Conservation (phyloP, 2,329 filamentous ascomycete species). For the Macrophomina phaseolina region DNA sequence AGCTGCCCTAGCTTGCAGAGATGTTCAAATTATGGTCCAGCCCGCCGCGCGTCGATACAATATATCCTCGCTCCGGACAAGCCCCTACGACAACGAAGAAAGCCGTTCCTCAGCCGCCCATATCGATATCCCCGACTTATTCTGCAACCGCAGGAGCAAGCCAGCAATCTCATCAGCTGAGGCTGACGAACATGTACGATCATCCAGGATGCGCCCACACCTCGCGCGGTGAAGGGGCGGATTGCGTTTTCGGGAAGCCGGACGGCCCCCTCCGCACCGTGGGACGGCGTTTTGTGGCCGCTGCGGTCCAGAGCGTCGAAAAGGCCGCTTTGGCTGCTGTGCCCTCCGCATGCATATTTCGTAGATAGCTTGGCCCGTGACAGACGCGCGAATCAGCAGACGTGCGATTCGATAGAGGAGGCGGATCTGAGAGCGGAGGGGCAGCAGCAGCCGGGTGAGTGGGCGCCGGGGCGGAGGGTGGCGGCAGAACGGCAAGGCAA, state of each 20-base stretch:
- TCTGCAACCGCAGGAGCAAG: not conserved
- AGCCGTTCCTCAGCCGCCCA: constrained; percentile 1
- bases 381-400: constrained; percentile 50
- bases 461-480: constrained; percentile 21
- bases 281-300: not conserved
- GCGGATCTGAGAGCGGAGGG: constrained; percentile 48
- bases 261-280: constrained; percentile 17
- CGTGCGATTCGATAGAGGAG: constrained; percentile 60
- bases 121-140: not conserved
- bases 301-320: not conserved
- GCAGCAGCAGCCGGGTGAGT: constrained; percentile 5
- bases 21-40: not conserved
- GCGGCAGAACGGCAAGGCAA: constrained; percentile 24
- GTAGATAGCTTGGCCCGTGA: constrained; percentile 29
- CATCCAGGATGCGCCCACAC: constrained; percentile 16
- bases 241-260: constrained; percentile 5
- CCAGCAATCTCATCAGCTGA: constrained; percentile 2
- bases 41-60: constrained; percentile 12
- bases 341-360: constrained; percentile 23
- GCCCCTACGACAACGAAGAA: not conserved
- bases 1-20: not conserved
- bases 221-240: constrained; percentile 1
- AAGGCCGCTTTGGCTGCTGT: constrained; percentile 3
- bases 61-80: not conserved
- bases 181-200: constrained; percentile 3